These are phyloP conservation scores for Verticillium dahliae DNA, from an alignment of 2,329 filamentous ascomycete genomes.

Conservation along the genomic window DNA sequence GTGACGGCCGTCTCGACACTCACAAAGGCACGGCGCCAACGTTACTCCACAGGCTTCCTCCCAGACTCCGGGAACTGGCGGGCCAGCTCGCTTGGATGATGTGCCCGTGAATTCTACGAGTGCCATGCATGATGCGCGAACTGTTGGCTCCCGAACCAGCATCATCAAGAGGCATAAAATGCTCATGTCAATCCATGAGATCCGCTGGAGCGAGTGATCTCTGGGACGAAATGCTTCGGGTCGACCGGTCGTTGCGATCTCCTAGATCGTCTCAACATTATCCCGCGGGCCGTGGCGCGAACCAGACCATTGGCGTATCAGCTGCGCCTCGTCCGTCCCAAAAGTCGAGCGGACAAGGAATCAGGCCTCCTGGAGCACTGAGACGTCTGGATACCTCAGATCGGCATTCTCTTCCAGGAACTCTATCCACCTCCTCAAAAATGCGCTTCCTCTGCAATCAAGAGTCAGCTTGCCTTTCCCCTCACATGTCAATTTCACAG, in stretches of 20 bases:
- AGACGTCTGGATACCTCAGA: slow-evolving; percentile 74
- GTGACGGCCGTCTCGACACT: background rate
- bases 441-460: slow-evolving; percentile 64
- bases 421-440: slow-evolving; percentile 85
- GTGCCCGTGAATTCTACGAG: background rate
- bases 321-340: slow-evolving; percentile 1
- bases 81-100: background rate
- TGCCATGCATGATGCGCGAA: background rate
- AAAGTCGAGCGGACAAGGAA: background rate
- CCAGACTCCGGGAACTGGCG: background rate
- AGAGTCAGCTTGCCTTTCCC: background rate
- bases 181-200: slow-evolving; percentile 4
- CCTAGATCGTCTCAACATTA: slow-evolving; percentile 7
- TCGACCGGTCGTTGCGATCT: slow-evolving; percentile 1
- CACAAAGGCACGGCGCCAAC: background rate
- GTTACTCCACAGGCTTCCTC: background rate
- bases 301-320: slow-evolving; percentile 3
- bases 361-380: slow-evolving; percentile 22
- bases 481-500: background rate
- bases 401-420: slow-evolving; percentile 87
- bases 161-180: slow-evolving; percentile 3
- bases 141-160: background rate
- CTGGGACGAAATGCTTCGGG: slow-evolving; percentile 4
- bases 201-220: background rate
- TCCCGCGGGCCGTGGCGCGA: slow-evolving; percentile 3